Evolutionary conservation across 208 protist genomes (phyloP).

Genomic region (Crithidia expoeki): DNA sequence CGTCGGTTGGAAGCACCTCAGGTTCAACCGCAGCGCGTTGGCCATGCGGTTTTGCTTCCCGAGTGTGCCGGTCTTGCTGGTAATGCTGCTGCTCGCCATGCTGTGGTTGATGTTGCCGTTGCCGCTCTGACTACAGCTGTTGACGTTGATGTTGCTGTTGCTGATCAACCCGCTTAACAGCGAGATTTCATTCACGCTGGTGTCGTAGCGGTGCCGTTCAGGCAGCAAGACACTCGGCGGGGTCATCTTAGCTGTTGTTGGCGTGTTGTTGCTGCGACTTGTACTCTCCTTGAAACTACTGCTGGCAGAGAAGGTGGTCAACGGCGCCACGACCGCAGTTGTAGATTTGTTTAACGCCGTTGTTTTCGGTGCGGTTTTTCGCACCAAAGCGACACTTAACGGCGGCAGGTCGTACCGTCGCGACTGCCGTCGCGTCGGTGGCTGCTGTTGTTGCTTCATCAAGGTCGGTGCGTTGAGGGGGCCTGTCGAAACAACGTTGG

Average conservation of each 20-base stretch:
- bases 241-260: neutral
- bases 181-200: neutral
- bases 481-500: neutral
- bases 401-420: constrained; percentile 6
- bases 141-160: neutral
- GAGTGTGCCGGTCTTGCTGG: neutral
- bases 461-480: neutral
- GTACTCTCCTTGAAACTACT: no score
- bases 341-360: neutral
- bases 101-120: no score
- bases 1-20: neutral
- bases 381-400: neutral
- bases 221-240: neutral
- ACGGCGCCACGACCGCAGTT: neutral
- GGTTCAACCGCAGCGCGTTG: neutral
- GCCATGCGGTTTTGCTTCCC: neutral
- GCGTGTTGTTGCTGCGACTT: neutral
- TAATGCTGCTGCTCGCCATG: no score
- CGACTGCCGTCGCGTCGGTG: neutral
- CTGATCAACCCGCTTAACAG: constrained; percentile 1
- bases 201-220: constrained; percentile 7
- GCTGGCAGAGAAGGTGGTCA: constrained; percentile 4
- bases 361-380: neutral
- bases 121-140: neutral
- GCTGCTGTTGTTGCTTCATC: neutral